Percentiles rank a stretch among this genome's conserved stretches.
Conservation (phyloP, 495 filamentous ascomycete genomes). For the Neurospora sp. region DNA sequence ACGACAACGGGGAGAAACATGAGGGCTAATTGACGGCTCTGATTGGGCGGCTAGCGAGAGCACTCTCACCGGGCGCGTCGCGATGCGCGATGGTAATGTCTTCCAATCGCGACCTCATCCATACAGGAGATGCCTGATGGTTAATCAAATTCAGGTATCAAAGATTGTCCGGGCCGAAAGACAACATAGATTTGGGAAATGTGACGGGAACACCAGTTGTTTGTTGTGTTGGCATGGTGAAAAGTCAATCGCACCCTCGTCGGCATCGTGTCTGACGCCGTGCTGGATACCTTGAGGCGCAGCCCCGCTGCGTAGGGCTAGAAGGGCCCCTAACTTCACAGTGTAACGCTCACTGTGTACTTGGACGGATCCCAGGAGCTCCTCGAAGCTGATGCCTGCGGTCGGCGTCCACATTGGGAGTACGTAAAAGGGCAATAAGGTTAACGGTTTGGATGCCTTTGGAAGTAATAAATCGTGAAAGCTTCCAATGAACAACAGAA, state of each 20-base stretch:
- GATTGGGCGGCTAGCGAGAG: not conserved
- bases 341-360: not conserved
- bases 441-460: not conserved
- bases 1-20: not conserved
- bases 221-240: not conserved
- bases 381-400: not conserved
- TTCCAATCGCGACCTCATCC: not conserved
- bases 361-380: not conserved
- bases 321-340: not conserved
- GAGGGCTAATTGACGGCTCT: not conserved
- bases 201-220: not conserved
- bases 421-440: not conserved
- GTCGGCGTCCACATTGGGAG: not conserved
- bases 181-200: not conserved
- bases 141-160: not conserved
- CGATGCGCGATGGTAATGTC: not conserved
- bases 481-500: not conserved
- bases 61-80: not conserved
- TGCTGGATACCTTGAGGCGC: not conserved
- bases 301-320: not conserved
- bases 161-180: not conserved
- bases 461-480: not conserved
- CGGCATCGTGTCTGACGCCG: not conserved
- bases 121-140: not conserved
- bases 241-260: not conserved